These are phyloP conservation scores for Clonostachys rosea DNA, from an alignment of 2,329 filamentous ascomycete species.

Conservation along the genomic window DNA sequence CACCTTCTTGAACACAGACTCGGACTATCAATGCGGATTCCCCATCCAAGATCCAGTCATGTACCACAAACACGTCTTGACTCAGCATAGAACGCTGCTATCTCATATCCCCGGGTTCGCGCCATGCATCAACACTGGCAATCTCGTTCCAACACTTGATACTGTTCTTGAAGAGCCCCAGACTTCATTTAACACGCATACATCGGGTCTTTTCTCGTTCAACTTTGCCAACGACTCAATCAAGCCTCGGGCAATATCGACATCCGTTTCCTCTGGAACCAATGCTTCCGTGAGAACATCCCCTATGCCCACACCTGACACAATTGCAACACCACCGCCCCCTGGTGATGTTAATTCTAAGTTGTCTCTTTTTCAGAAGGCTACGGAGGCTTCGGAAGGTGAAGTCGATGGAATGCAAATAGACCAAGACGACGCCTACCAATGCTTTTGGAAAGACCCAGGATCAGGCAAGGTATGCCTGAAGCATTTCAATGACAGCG, in stretches of 20 bases:
- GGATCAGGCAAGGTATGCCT: constrained; percentile 6
- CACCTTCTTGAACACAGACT: not conserved
- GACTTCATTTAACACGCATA: not conserved
- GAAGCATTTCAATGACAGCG: constrained; percentile 4
- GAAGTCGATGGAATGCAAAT: not conserved
- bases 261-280: not conserved
- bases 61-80: constrained; percentile 20
- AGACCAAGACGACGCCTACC: not conserved
- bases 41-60: constrained; percentile 14
- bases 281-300: not conserved
- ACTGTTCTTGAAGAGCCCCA: not conserved
- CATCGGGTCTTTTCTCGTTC: not conserved
- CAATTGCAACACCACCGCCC: not conserved
- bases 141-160: not conserved
- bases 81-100: constrained; percentile 13
- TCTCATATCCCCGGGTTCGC: not conserved
- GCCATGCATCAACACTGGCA: not conserved
- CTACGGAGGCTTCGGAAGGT: not conserved
- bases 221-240: not conserved
- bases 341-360: not conserved
- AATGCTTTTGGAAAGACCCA: constrained; percentile 22
- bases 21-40: constrained; percentile 15
- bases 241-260: not conserved
- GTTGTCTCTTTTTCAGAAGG: not conserved
- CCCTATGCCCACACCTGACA: not conserved